Conservation (phyloP, 148 eudicot species). For the Spergularia bocconei region DNA sequence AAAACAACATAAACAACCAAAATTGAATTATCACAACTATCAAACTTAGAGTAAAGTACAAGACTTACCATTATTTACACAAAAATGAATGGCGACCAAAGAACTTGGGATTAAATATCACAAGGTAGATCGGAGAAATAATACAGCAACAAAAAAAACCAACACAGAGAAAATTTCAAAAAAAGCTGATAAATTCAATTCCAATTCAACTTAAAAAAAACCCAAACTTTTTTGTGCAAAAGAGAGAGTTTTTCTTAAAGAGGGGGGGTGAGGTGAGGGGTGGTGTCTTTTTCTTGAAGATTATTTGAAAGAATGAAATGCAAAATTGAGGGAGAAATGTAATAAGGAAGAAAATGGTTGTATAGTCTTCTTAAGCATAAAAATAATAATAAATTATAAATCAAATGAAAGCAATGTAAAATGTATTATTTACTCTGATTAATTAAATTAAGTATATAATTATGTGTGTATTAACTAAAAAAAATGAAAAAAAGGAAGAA, state of each 20-base stretch:
- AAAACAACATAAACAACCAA: constrained; percentile 4
- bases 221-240: background rate
- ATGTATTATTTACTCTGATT: background rate
- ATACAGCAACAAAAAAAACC: background rate
- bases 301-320: background rate
- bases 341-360: background rate
- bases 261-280: too few relatives aligned
- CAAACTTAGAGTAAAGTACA: background rate
- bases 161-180: background rate
- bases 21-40: background rate
- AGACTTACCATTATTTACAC: constrained; percentile 25
- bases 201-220: background rate
- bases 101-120: constrained; percentile 1
- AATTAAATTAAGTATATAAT: background rate
- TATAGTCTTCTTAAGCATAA: background rate
- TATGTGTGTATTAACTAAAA: background rate
- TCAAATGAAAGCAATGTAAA: constrained; percentile 6
- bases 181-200: constrained; percentile 17
- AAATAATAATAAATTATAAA: background rate
- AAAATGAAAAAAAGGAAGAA: background rate
- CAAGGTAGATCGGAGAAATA: constrained; percentile 8
- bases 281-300: constrained; percentile 9
- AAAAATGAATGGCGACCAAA: constrained; percentile 30
- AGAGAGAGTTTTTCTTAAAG: constrained; percentile 14
- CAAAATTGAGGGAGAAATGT: background rate